Percentiles rank a stretch among this genome's conserved stretches.
Conservation (phyloP, 768 basidiomycete species). For the Tricholoma sp. region DNA sequence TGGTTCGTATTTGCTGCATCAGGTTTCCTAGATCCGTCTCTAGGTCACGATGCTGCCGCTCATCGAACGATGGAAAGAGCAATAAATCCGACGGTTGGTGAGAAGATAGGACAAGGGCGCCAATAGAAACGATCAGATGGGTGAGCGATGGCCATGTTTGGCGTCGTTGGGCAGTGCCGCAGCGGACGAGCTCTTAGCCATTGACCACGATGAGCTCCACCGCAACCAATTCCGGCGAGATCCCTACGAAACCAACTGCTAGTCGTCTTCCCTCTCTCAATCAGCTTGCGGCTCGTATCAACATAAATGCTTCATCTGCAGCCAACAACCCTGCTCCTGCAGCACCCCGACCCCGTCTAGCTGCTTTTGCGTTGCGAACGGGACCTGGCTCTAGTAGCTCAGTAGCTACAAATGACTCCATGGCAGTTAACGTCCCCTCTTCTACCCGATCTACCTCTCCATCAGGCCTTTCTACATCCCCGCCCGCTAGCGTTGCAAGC, state of each 20-base stretch:
- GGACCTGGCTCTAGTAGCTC: slow-evolving; percentile 54
- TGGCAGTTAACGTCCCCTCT: slow-evolving; percentile 58
- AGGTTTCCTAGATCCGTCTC: too few relatives aligned
- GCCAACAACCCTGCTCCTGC: slow-evolving; percentile 19
- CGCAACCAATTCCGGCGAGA: slow-evolving; percentile 2
- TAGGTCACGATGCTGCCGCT: too few relatives aligned
- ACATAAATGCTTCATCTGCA: slow-evolving; percentile 31
- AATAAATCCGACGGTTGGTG: too few relatives aligned
- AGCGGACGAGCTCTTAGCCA: slow-evolving; percentile 7
- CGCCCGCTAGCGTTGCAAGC: slow-evolving; percentile 38
- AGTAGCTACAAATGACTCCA: slow-evolving; percentile 55
- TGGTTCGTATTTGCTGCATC: too few relatives aligned
- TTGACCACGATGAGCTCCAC: slow-evolving; percentile 17
- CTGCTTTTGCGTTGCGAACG: slow-evolving; percentile 68
- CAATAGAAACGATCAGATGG: neutral
- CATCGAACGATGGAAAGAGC: too few relatives aligned
- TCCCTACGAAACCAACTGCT: slow-evolving; percentile 13
- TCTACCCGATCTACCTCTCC: slow-evolving; percentile 65
- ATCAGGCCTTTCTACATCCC: slow-evolving; percentile 42
- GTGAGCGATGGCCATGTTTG: neutral
- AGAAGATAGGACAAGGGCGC: too few relatives aligned
- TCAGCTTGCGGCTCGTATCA: slow-evolving; percentile 77
- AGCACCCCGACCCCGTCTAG: slow-evolving; percentile 62
- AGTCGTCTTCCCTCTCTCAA: slow-evolving; percentile 67
- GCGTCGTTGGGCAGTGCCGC: neutral